Evolutionary conservation across 257 asterid species (phyloP), one percentile per base, ranked within the genome.

Genomic region (Leonotis leonurus): DNA sequence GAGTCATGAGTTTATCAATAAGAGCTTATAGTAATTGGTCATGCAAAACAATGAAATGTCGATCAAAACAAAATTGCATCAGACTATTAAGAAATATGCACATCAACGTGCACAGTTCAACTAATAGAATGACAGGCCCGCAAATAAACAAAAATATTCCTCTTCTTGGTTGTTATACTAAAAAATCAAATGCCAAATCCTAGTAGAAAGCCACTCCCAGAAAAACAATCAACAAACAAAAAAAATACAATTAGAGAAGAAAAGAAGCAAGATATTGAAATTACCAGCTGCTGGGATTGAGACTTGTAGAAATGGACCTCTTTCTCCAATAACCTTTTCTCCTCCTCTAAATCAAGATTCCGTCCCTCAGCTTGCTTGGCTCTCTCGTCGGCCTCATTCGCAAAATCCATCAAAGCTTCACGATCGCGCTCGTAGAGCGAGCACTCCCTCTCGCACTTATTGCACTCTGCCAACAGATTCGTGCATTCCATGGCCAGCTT

Each of bases 351-450:
- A 44, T 73, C 80, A 29, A 3, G 73, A 40, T 76, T 82, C 64
- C 86, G 78, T 56, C 40, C 43, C 78, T 89, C 97, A 1, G 95
- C 92, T 41, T 75, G 94, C 74, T 79, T 93, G 8, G 95, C 97
- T 77, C 90, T 82, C 77, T 82, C 89, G 59, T 93, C 97, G 0
- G 94, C 96, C 89, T 93, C 99, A 21, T 93, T 87, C 0, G 92
- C 96, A 4, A 93, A 93, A 76, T 93, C 99, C 96, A 93, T 89
- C 75, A 93, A 74, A 0, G 89, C 96, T 68, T 89, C 99, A 0
- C 99, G 95, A 67, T 93, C 99, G 16, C 51, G 77, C 37, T 93
- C 97, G 41, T 93, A 93, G 64, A 93, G 83, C 2, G 87, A 67
- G 62, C 99, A 93, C 77, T 93, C 99, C 68, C 71, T 81, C 92